Evolutionary conservation across 2,329 filamentous ascomycete species (phyloP).

Genomic region (Pseudogymnoascus sp.): DNA sequence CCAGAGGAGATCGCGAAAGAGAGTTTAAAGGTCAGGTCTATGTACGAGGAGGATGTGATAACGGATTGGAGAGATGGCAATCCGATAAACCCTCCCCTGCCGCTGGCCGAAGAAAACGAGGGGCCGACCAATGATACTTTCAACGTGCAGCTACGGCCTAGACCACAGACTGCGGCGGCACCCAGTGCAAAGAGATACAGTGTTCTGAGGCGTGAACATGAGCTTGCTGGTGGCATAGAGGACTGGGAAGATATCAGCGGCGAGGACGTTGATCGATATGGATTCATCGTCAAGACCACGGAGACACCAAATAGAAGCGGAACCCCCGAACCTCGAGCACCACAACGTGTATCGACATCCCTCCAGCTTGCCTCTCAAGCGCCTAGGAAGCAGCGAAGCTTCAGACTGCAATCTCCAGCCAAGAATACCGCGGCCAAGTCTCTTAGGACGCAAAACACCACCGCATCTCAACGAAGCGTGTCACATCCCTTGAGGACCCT

Average conservation of each 20-base stretch:
- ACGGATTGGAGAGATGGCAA: constrained; percentile 13
- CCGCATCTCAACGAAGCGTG: constrained; percentile 38
- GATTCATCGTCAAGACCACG: constrained; percentile 50
- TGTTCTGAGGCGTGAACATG: constrained; percentile 30
- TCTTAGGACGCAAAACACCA: constrained; percentile 45
- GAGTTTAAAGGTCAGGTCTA: constrained; percentile 31
- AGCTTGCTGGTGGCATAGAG: constrained; percentile 55
- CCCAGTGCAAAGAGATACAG: constrained; percentile 29
- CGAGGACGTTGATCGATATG: constrained; percentile 59
- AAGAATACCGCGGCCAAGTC: constrained; percentile 54
- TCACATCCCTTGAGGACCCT: constrained; percentile 51
- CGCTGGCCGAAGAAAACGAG: constrained; percentile 4
- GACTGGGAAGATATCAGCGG: constrained; percentile 62
- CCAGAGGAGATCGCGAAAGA: constrained; percentile 30
- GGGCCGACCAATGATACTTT: background rate
- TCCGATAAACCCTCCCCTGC: background rate
- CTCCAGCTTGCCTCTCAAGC: constrained; percentile 28
- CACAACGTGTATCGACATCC: constrained; percentile 29
- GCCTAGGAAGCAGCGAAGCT: constrained; percentile 26
- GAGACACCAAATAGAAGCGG: constrained; percentile 21
- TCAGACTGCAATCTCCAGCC: constrained; percentile 39
- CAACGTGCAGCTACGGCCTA: constrained; percentile 13
- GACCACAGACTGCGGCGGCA: constrained; percentile 24
- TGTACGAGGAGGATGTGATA: constrained; percentile 28
- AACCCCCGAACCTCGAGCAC: constrained; percentile 28